A percentile compares a stretch with the other conserved stretches of the same genome.
Evolutionary conservation across 441 rosid genomes (phyloP).

Genomic region (Adansonia madagascariensis): DNA sequence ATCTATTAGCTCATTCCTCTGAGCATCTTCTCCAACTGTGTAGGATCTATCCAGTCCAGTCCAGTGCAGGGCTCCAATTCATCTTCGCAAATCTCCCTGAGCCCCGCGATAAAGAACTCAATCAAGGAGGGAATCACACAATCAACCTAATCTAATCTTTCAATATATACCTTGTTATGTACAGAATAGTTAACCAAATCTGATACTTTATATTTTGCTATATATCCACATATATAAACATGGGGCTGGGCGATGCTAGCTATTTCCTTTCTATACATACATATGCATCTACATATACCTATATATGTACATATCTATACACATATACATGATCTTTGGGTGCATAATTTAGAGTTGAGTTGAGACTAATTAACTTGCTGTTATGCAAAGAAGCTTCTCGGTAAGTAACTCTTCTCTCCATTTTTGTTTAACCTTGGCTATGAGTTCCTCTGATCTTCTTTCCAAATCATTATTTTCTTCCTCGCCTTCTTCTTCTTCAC

Average conservation of each 20-base stretch:
- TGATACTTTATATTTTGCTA: not conserved
- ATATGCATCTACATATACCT: not conserved
- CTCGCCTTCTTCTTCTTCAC: conserved; percentile 7
- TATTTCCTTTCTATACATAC: not conserved
- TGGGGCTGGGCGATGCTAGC: not conserved
- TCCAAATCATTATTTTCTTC: conserved; percentile 30
- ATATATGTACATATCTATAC: too few relatives aligned
- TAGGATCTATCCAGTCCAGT: not conserved
- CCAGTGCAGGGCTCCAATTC: not conserved
- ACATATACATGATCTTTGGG: too few relatives aligned
- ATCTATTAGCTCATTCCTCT: not conserved
- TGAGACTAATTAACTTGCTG: conserved; percentile 20
- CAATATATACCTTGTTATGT: not conserved
- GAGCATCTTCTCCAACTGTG: not conserved
- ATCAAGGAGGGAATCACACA: not conserved
- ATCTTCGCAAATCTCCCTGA: not conserved
- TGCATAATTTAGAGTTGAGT: not conserved
- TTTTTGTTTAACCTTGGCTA: conserved; percentile 35
- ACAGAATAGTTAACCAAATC: not conserved
- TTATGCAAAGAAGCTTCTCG: conserved; percentile 32
- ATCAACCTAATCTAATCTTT: not conserved
- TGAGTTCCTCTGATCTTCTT: conserved; percentile 39
- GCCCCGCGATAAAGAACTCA: not conserved
- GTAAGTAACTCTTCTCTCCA: conserved; percentile 37
- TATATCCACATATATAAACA: not conserved